Percentiles rank a stretch among this genome's conserved stretches.
Conservation (phyloP, 495 filamentous ascomycete genomes). For the Lasiosphaeria miniovina region DNA sequence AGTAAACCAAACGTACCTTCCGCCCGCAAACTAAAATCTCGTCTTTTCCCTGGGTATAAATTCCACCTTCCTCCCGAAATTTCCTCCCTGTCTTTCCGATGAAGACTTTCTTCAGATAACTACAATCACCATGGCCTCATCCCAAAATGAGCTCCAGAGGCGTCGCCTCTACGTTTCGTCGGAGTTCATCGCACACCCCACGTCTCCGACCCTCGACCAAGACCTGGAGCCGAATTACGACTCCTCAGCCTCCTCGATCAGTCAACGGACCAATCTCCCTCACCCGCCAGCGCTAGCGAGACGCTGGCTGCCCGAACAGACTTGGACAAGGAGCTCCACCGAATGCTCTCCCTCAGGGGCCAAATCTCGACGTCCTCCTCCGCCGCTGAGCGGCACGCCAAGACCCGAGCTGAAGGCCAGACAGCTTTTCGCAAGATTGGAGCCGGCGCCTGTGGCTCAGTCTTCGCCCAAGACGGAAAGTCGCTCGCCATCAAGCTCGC, state of each 20-base stretch:
- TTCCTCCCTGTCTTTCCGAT: no score
- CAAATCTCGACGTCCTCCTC: not conserved
- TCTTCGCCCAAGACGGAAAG: constrained; percentile 13
- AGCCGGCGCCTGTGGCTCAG: constrained; percentile 20
- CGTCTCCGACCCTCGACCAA: not conserved
- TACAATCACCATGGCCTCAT: no score
- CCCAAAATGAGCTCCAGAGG: no score
- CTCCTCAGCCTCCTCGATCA: not conserved
- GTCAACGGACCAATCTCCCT: not conserved
- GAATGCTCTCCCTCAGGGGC: not conserved
- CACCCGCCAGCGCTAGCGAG: not conserved
- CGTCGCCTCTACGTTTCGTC: not conserved
- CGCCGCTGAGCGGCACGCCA: not conserved
- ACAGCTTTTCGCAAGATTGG: constrained; percentile 16
- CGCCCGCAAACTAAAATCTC: no score
- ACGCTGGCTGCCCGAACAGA: not conserved
- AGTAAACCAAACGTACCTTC: no score
- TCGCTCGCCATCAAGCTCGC: constrained; percentile 12
- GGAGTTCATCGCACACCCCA: not conserved
- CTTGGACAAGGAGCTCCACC: not conserved
- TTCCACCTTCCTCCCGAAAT: no score
- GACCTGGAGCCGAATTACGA: not conserved
- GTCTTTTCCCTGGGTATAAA: no score
- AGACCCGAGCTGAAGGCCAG: not conserved
- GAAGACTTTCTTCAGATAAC: no score